These are phyloP conservation scores for Cercospora nicotianae DNA, from an alignment of 2,329 filamentous ascomycete species.

Conservation along the genomic window DNA sequence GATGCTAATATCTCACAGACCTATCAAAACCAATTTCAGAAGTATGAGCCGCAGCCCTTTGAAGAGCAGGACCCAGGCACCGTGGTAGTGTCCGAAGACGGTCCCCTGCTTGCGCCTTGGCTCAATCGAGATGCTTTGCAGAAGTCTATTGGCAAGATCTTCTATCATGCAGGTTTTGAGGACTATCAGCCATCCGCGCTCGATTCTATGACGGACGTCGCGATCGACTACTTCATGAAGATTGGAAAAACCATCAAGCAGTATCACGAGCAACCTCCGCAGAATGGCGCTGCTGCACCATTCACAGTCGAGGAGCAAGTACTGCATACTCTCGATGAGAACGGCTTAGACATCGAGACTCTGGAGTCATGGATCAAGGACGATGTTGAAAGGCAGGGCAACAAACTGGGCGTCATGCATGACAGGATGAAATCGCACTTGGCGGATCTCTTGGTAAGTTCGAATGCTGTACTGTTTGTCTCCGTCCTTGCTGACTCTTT, in stretches of 20 bases:
- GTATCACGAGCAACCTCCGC: slow-evolving; percentile 79
- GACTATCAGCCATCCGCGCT: slow-evolving; percentile 94
- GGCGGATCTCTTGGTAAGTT: slow-evolving; percentile 71
- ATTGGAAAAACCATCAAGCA: slow-evolving; percentile 75
- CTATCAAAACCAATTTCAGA: slow-evolving; percentile 97
- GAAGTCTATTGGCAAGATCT: slow-evolving; percentile 88
- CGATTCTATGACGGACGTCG: slow-evolving; percentile 85
- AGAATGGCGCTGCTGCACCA: slow-evolving; percentile 50
- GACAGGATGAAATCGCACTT: slow-evolving; percentile 93
- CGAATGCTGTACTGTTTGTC: background rate
- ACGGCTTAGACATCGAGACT: slow-evolving; percentile 76
- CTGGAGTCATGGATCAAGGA: slow-evolving; percentile 88
- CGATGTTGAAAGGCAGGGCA: slow-evolving; percentile 81
- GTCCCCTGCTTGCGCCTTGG: slow-evolving; percentile 80
- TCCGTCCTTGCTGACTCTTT: slow-evolving; percentile 21
- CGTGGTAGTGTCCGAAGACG: slow-evolving; percentile 86
- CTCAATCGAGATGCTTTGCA: slow-evolving; percentile 82
- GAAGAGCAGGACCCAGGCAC: slow-evolving; percentile 81
- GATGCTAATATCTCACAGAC: slow-evolving; percentile 56
- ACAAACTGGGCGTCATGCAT: slow-evolving; percentile 79
- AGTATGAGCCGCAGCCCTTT: slow-evolving; percentile 89
- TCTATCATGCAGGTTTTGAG: slow-evolving; percentile 95
- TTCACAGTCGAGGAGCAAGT: slow-evolving; percentile 84
- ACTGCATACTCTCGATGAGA: slow-evolving; percentile 80
- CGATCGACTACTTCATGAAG: slow-evolving; percentile 85